A percentile compares a stretch with the other conserved stretches of the same genome.
Evolutionary conservation across 2,329 filamentous ascomycete species (phyloP).

Genomic region (Xylaria polymorpha): DNA sequence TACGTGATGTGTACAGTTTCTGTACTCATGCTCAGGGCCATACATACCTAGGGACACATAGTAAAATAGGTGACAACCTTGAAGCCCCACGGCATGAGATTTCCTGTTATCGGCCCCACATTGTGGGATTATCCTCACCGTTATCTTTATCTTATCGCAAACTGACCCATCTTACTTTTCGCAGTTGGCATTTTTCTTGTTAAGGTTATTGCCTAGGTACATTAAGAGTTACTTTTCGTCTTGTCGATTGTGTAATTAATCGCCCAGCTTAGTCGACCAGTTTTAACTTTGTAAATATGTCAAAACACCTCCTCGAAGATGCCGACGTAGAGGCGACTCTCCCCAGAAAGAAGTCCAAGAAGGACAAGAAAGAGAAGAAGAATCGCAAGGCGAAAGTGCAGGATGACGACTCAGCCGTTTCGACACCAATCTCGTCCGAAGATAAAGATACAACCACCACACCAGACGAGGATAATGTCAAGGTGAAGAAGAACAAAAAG

Average conservation of each 20-base stretch:
- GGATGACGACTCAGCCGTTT: conserved; percentile 37
- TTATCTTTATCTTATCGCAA: conserved; percentile 24
- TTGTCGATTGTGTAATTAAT: neutral
- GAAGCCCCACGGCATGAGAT: neutral
- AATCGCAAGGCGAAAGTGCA: conserved; percentile 48
- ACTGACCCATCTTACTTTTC: conserved; percentile 21
- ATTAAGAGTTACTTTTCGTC: neutral
- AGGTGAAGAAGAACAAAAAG: conserved; percentile 51
- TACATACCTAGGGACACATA: too few relatives aligned
- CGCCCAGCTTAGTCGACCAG: neutral
- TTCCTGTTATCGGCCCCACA: neutral
- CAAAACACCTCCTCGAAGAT: conserved; percentile 50
- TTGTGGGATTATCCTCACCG: too few relatives aligned
- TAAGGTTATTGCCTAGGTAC: neutral
- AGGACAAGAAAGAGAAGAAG: conserved; percentile 52
- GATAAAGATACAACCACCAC: conserved; percentile 39
- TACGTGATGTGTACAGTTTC: too few relatives aligned
- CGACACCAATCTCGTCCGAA: conserved; percentile 40
- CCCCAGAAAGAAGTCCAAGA: conserved; percentile 56
- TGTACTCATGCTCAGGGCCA: too few relatives aligned
- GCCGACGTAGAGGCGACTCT: conserved; percentile 48
- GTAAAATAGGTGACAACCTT: neutral
- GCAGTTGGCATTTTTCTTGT: conserved; percentile 15
- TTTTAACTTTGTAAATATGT: conserved; percentile 42
- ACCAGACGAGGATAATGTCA: conserved; percentile 42